Conservation (phyloP, 2,329 filamentous ascomycete genomes). For the Pestalotiopsis sp. region DNA sequence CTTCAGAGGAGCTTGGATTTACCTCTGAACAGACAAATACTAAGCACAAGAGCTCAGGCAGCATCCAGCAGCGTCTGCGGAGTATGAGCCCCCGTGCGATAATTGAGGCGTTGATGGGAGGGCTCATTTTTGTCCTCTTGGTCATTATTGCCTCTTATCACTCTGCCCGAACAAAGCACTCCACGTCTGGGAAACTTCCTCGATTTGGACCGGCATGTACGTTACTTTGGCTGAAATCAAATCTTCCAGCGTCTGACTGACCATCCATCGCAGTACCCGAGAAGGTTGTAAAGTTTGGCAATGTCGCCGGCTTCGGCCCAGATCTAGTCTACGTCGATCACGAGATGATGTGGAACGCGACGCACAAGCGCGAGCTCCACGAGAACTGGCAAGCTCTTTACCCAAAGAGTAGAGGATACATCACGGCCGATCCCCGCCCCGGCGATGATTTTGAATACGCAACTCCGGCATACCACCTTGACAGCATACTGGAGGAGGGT, state of each 20-base stretch:
- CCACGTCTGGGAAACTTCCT: neutral
- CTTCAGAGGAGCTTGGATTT: neutral
- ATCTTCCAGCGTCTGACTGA: neutral
- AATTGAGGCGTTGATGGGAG: neutral
- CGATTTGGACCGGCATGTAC: neutral
- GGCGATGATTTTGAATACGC: neutral
- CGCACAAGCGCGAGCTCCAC: neutral
- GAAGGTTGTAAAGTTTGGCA: neutral
- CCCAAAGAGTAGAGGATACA: neutral
- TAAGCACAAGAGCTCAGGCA: neutral
- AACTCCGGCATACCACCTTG: neutral
- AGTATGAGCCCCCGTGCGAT: neutral
- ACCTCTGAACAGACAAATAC: neutral
- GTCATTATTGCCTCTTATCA: neutral
- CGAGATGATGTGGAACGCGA: neutral
- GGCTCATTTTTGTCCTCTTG: neutral
- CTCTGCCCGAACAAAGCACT: neutral
- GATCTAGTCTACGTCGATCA: neutral
- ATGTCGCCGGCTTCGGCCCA: neutral
- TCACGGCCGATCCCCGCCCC: neutral
- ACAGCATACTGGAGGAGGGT: neutral
- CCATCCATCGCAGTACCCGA: neutral
- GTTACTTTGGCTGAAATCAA: neutral
- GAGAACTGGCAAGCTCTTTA: neutral
- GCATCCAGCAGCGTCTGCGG: neutral